A percentile compares a stretch with the other conserved stretches of the same genome.
Evolutionary conservation across 306 rosid genomes (phyloP).

Genomic region (Rosa multiflora): DNA sequence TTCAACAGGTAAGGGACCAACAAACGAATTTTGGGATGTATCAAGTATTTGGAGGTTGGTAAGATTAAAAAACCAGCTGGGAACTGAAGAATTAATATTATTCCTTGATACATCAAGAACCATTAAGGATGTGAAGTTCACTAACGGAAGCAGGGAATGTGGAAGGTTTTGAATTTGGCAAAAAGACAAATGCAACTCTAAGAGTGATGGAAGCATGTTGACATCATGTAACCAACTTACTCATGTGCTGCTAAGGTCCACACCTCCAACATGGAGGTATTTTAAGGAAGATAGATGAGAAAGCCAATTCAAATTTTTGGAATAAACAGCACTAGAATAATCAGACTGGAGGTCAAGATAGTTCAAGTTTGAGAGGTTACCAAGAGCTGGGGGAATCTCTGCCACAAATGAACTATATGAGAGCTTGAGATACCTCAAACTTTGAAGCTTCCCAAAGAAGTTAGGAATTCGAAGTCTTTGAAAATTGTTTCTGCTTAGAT

Average conservation of each 20-base stretch:
- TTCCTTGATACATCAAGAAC: neutral
- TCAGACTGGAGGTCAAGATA: neutral
- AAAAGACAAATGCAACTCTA: neutral
- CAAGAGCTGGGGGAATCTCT: neutral
- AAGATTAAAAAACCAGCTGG: slow-evolving; percentile 26
- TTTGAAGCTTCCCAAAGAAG: slow-evolving; percentile 19
- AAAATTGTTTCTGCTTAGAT: neutral
- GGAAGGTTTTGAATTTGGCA: neutral
- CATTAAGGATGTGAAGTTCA: neutral
- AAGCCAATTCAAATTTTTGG: no score
- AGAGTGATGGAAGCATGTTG: slow-evolving; percentile 9
- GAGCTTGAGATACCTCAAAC: slow-evolving; percentile 35
- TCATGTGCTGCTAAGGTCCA: neutral
- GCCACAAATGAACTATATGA: slow-evolving; percentile 19
- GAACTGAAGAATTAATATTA: neutral
- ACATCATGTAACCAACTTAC: slow-evolving; percentile 17
- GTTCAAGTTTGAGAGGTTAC: neutral
- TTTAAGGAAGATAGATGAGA: no score
- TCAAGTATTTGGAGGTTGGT: neutral
- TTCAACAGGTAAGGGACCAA: neutral
- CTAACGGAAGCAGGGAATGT: neutral
- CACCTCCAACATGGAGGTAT: no score
- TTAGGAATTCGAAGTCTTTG: neutral
- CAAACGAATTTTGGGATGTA: neutral
- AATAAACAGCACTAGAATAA: no score